Evolutionary conservation across 345 rosid genomes (phyloP).

Genomic region (Streptanthus diversifolius): DNA sequence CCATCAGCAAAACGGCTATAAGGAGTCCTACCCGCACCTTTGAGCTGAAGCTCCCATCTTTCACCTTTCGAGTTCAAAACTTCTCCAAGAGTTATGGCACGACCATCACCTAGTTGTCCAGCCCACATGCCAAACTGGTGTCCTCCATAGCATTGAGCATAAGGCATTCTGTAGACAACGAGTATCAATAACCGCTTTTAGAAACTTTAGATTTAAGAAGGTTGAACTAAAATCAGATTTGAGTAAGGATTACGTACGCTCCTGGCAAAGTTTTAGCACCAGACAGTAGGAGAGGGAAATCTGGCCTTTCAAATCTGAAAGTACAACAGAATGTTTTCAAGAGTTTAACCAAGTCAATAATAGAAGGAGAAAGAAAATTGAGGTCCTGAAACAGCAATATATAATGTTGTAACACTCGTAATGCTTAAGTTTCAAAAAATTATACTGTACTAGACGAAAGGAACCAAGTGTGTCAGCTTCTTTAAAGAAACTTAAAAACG

Average conservation of each 20-base stretch:
- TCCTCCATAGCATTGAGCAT: slow-evolving; percentile 96
- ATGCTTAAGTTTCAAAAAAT: neutral
- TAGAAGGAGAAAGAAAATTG: neutral
- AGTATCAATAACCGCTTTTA: slow-evolving; percentile 4
- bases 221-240: neutral
- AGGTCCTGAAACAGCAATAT: neutral
- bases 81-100: slow-evolving; percentile 94
- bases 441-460: neutral
- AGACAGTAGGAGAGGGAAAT: slow-evolving; percentile 70
- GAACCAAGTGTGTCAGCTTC: neutral
- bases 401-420: neutral
- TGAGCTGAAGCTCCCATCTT: slow-evolving; percentile 98
- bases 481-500: neutral
- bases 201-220: neutral
- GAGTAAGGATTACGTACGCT: slow-evolving; percentile 50
- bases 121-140: slow-evolving; percentile 99
- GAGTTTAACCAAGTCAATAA: neutral
- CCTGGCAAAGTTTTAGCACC: slow-evolving; percentile 74
- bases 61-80: slow-evolving; percentile 70
- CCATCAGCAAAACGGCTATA: slow-evolving; percentile 99
- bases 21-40: slow-evolving; percentile 96
- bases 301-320: slow-evolving; percentile 83
- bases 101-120: slow-evolving; percentile 98
- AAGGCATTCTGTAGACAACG: slow-evolving; percentile 56
- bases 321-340: slow-evolving; percentile 1